Evolutionary conservation across 345 rosid genomes (phyloP).

Genomic region (Populus simonii): DNA sequence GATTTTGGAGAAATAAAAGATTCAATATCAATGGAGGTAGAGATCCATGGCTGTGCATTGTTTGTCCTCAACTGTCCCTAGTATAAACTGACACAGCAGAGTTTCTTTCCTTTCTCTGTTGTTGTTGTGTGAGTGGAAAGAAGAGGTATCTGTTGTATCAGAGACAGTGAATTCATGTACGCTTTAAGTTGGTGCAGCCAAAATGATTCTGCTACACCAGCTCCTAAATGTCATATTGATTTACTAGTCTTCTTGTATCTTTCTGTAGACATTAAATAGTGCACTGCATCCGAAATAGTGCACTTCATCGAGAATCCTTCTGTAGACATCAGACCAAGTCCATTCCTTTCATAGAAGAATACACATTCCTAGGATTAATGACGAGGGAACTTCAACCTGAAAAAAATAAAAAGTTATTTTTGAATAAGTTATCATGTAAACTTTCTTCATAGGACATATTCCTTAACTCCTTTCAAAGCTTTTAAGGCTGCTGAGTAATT

Average conservation of each 20-base stretch:
- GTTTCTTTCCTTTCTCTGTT: neutral
- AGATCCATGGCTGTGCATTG: conserved; percentile 55
- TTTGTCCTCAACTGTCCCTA: conserved; percentile 52
- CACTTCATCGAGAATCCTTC: no score
- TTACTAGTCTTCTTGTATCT: neutral
- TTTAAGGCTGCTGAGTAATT: no score
- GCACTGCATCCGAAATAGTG: no score
- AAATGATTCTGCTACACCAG: neutral
- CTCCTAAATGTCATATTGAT: neutral
- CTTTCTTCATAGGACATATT: no score
- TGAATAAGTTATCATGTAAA: no score
- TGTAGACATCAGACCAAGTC: no score
- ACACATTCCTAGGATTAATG: no score
- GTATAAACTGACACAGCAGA: neutral
- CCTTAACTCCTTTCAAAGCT: no score
- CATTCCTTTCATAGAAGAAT: no score
- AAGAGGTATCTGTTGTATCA: neutral
- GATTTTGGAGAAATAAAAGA: conserved; percentile 25
- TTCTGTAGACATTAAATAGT: no score
- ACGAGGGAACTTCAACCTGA: no score
- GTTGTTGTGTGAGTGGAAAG: neutral
- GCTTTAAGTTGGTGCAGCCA: neutral
- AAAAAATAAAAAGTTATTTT: no score
- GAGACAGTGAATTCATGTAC: neutral
- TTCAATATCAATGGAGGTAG: conserved; percentile 40